Conservation (phyloP, 2,329 filamentous ascomycete species). For the Fusarium sp. region DNA sequence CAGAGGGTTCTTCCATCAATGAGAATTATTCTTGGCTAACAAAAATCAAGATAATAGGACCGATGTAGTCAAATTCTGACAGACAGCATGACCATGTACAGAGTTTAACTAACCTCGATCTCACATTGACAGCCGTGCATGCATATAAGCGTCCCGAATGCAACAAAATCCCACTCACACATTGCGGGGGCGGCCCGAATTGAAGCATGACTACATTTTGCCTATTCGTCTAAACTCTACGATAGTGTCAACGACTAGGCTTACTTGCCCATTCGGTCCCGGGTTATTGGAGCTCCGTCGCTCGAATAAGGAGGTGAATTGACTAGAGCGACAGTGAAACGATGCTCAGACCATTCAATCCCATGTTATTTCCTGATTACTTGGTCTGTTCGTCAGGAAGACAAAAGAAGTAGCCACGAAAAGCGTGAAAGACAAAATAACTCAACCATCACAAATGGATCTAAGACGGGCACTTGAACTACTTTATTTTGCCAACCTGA, state of each 20-base stretch:
- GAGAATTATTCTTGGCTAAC: background rate
- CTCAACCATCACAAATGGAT: no score
- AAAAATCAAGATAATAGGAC: constrained; percentile 2
- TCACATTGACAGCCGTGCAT: background rate
- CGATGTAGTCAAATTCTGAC: background rate
- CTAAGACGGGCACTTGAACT: no score
- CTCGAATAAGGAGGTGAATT: constrained; percentile 10
- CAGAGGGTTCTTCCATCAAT: background rate
- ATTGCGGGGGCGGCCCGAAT: constrained; percentile 33
- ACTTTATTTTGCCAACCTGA: background rate
- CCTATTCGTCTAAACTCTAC: background rate
- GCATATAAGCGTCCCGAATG: background rate
- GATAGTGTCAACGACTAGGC: background rate
- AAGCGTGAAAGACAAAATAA: no score
- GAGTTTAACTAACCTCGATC: background rate
- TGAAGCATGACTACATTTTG: background rate
- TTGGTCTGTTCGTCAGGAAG: background rate
- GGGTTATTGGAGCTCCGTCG: background rate
- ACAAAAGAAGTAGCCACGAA: accelerated
- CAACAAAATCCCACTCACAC: constrained; percentile 4
- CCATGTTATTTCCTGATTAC: background rate
- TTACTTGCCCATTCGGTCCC: background rate
- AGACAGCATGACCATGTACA: background rate
- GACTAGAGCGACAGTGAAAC: background rate
- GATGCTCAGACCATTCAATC: background rate